phyloP scores from a whole-genome alignment of 768 basidiomycete genomes.

The Tulasnella sp. region DNA sequence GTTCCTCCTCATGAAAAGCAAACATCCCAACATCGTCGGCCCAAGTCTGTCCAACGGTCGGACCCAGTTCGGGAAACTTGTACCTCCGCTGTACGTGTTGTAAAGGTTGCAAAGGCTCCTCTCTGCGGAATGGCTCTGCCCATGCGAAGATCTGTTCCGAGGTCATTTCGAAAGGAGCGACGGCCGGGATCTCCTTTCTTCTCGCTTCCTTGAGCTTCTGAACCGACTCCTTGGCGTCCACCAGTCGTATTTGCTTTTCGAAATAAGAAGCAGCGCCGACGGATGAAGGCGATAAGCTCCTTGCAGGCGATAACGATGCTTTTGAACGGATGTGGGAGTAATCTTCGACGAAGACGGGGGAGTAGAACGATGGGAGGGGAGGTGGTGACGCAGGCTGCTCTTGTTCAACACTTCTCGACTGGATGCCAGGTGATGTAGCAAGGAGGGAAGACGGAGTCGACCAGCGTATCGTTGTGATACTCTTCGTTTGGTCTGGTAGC shows the following conservation, averaged over 20 bases:
- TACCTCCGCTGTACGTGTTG: background rate
- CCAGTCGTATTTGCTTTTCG: background rate
- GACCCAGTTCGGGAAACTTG: background rate
- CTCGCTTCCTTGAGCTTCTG: background rate
- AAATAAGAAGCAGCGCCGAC: background rate
- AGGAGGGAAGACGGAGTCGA: background rate
- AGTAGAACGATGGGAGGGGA: background rate
- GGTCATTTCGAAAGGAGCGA: background rate
- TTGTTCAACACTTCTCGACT: background rate
- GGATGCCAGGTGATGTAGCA: background rate
- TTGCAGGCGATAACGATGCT: background rate
- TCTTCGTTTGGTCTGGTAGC: background rate
- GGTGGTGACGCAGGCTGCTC: background rate
- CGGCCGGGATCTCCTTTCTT: background rate
- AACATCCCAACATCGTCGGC: conserved; percentile 7
- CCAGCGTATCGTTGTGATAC: background rate
- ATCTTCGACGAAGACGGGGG: background rate
- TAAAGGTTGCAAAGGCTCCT: background rate
- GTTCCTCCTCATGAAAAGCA: background rate
- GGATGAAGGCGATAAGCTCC: background rate
- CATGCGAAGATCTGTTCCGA: background rate
- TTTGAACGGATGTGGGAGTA: background rate
- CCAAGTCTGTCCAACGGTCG: background rate
- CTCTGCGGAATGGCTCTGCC: background rate
- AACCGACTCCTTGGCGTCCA: background rate